Conservation (phyloP, 2,329 filamentous ascomycete genomes). For the Apiospora arundinis region DNA sequence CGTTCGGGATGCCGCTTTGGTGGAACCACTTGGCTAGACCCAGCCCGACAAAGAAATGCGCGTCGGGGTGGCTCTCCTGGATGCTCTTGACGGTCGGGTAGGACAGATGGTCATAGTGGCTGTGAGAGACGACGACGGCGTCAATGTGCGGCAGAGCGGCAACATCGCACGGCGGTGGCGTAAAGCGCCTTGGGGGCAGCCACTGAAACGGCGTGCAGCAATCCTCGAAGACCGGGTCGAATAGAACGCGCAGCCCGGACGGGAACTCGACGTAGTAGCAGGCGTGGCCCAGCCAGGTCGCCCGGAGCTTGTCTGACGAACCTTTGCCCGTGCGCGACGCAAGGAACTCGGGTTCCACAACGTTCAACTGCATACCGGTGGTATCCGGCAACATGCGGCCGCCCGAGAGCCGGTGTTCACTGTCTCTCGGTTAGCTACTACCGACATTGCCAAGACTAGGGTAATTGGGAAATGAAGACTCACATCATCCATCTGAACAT, state of each 20-base stretch:
- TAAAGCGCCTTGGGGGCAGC: constrained; percentile 78
- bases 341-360: constrained; percentile 72
- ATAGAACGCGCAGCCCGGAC: constrained; percentile 83
- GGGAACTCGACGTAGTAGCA: constrained; percentile 94
- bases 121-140: constrained; percentile 83
- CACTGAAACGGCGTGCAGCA: constrained; percentile 80
- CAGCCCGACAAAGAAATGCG: constrained; percentile 86
- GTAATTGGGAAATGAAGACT: not conserved
- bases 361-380: constrained; percentile 60
- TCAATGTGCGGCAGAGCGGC: constrained; percentile 80
- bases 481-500: constrained; percentile 11
- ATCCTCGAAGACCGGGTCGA: constrained; percentile 91
- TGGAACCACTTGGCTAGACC: constrained; percentile 86
- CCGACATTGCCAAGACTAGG: not conserved
- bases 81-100: constrained; percentile 77
- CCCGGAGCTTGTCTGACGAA: constrained; percentile 64
- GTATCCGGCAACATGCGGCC: constrained; percentile 58
- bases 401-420: constrained; percentile 37
- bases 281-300: constrained; percentile 95
- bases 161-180: constrained; percentile 76
- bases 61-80: constrained; percentile 72
- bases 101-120: constrained; percentile 92
- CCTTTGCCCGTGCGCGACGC: constrained; percentile 57
- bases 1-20: constrained; percentile 71
- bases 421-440: constrained; percentile 32